Base-by-base conservation (phyloP, 2,329 filamentous ascomycete genomes). In the Metarhizium guizhouense region DNA sequence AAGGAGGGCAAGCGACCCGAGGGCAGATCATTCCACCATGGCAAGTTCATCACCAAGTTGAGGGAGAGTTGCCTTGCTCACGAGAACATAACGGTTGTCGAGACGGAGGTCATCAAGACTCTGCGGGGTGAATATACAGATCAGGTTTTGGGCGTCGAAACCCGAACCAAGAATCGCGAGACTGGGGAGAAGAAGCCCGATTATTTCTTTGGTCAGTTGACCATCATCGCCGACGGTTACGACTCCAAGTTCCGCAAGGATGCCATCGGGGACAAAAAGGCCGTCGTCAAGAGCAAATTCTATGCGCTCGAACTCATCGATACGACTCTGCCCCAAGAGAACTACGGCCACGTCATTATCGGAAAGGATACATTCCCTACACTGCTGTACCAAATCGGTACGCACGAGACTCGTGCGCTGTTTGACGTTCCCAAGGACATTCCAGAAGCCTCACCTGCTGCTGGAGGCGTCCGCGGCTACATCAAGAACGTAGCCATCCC, bases 361-460 rank as follows among this genome's bases (percentile, higher is more conserved):
- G 86, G 86, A 64, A 82, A 89, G 60, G 81, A 83, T 49, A 77
- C 70, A 58, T 58, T 52, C 38, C 93, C 94, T 0, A 84, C 96
- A 38, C 84, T 99, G 29, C 82, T 99, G 57, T 99, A 99, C 76
- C 94, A 97, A 74, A 99, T 99, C 68, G 93, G 94, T 67, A 88
- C 90, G 4, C 92, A 88, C 73, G 94, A 97, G 74, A 99, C 94
- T 1, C 85, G 94, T 61, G 88, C 87, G 13, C 81, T 99, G 25
- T 83, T 97, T 64, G 92, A 97, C 69, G 84, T 97, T 13, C 93
- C 93, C 4, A 82, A 87, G 34, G 83, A 86, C 65, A 78, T 89
- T 2, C 84, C 90, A 7, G 84, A 85, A 18, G 92, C 93, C 0
- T 82, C 85, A 0, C 76, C 85, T 2, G 80, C 85, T 40, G 83